Evolutionary conservation across 2,329 filamentous ascomycete genomes (phyloP).

Genomic region (Daldinia sp.): DNA sequence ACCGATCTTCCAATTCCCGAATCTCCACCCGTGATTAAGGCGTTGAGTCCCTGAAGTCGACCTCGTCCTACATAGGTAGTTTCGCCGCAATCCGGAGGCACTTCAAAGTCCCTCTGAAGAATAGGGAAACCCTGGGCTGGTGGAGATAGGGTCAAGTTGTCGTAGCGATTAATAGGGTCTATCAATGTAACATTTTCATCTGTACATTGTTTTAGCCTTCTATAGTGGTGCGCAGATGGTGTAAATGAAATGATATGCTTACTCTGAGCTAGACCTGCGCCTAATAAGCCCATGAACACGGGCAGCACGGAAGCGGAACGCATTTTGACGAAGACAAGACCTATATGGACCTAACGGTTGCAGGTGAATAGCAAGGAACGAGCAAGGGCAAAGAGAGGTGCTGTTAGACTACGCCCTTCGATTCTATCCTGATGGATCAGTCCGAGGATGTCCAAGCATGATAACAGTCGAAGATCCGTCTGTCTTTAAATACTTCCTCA

Average conservation of each 20-base stretch:
- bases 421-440: background rate
- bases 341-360: background rate
- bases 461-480: background rate
- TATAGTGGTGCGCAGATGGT: background rate
- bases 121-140: background rate
- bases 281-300: background rate
- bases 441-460: background rate
- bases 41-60: slow-evolving; percentile 15
- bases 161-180: background rate
- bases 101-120: background rate
- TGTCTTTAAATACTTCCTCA: background rate
- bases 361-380: background rate
- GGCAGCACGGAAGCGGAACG: background rate
- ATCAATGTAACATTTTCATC: background rate
- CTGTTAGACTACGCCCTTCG: background rate
- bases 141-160: background rate
- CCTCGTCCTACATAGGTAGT: slow-evolving; percentile 10
- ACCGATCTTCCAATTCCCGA: slow-evolving; percentile 16
- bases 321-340: background rate
- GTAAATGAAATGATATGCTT: background rate
- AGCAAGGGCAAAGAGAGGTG: background rate
- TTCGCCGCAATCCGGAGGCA: slow-evolving; percentile 13
- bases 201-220: background rate
- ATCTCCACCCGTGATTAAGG: slow-evolving; percentile 17
- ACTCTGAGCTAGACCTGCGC: background rate